Conservation (phyloP, 1,139 yeast genomes). For the Saccharomycopsis phalli region DNA sequence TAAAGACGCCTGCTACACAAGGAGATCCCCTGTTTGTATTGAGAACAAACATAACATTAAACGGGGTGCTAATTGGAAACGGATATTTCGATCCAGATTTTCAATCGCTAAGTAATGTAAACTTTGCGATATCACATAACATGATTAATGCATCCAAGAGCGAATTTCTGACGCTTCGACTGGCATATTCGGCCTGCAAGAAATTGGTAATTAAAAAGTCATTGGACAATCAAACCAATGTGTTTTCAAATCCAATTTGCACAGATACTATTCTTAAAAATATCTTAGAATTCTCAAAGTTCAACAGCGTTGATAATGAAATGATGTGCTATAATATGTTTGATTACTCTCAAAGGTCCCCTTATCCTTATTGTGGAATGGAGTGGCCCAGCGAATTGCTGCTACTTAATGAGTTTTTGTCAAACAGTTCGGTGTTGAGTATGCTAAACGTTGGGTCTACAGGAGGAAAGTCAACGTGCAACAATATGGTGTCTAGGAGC, state of each 20-base stretch:
- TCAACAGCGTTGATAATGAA: background rate
- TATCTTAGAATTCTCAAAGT: slow-evolving; percentile 5
- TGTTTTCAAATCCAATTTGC: slow-evolving; percentile 5
- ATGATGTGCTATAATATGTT: slow-evolving; percentile 64
- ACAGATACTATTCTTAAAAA: slow-evolving; percentile 7
- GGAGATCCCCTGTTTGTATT: too few relatives aligned
- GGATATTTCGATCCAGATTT: slow-evolving; percentile 75
- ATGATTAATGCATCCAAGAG: background rate
- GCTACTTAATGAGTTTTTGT: slow-evolving; percentile 51
- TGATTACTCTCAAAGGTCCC: slow-evolving; percentile 62
- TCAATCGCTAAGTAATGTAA: slow-evolving; percentile 63
- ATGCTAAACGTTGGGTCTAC: slow-evolving; percentile 42
- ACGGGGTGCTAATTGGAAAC: slow-evolving; percentile 62
- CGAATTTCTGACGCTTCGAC: background rate
- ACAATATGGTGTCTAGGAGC: slow-evolving; percentile 42
- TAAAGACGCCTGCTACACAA: too few relatives aligned
- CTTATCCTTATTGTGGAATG: slow-evolving; percentile 81
- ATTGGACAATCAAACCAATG: background rate
- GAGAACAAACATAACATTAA: slow-evolving; percentile 31
- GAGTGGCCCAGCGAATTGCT: slow-evolving; percentile 83
- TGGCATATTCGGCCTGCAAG: slow-evolving; percentile 6
- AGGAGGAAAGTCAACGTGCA: slow-evolving; percentile 67
- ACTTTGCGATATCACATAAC: slow-evolving; percentile 32
- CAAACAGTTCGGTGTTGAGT: slow-evolving; percentile 43
- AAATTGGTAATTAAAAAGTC: background rate